Conservation (phyloP, 371 early-diverging fungal species). For the Ordospora colligata region DNA sequence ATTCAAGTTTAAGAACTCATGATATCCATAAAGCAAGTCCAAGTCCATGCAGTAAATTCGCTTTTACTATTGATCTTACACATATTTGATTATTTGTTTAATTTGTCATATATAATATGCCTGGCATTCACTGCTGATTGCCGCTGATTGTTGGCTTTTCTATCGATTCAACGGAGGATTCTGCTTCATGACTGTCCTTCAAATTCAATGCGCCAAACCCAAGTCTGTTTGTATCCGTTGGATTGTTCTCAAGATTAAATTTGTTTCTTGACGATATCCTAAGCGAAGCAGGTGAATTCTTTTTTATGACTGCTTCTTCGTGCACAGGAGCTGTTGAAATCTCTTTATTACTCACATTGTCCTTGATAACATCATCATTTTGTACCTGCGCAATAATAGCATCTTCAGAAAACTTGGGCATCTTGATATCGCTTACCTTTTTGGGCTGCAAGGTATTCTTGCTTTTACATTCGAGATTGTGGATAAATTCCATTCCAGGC, state of each 20-base stretch:
- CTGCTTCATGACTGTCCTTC: not conserved
- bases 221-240: not conserved
- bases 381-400: not conserved
- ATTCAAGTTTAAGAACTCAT: too few relatives aligned
- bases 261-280: not conserved
- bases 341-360: too few relatives aligned
- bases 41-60: too few relatives aligned
- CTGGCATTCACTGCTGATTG: too few relatives aligned
- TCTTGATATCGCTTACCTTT: conserved; percentile 1
- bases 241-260: not conserved
- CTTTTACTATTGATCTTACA: too few relatives aligned
- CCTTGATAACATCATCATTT: not conserved
- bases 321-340: not conserved
- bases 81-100: too few relatives aligned
- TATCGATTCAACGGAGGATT: not conserved
- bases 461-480: not conserved
- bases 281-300: not conserved
- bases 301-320: not conserved
- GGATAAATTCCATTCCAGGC: conserved; percentile 20
- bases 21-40: too few relatives aligned
- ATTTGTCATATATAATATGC: too few relatives aligned
- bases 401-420: conserved; percentile 23
- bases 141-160: not conserved
- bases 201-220: conserved; percentile 2
- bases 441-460: not conserved